Percentiles rank a stretch among this genome's conserved stretches.
phyloP scores from a whole-genome alignment of 192 early-diverging fungal species.

The Coemansia sp. region DNA sequence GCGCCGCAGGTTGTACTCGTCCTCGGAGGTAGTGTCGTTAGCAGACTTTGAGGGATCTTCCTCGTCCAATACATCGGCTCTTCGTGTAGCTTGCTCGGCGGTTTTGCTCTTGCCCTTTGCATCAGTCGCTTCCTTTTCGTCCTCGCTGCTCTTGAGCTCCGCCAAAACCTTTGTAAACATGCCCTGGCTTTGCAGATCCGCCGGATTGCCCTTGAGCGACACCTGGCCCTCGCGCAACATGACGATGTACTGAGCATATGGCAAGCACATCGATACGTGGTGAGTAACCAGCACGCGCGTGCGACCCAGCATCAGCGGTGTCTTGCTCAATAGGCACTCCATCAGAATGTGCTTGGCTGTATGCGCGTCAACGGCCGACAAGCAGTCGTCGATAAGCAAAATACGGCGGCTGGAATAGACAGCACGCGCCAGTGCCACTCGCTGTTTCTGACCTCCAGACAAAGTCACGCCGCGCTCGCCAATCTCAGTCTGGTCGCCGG shows the following conservation, averaged over 20 bases:
- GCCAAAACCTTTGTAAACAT: constrained; percentile 20
- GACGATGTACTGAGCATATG: constrained; percentile 49
- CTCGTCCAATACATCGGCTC: constrained; percentile 30
- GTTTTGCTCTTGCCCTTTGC: constrained; percentile 23
- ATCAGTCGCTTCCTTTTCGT: constrained; percentile 26
- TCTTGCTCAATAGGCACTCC: constrained; percentile 63
- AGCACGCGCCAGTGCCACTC: constrained; percentile 82
- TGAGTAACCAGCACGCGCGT: constrained; percentile 90
- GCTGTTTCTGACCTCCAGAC: constrained; percentile 82
- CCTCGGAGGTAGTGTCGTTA: constrained; percentile 19
- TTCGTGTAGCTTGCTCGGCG: background rate
- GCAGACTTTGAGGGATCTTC: constrained; percentile 3
- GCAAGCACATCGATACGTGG: constrained; percentile 64
- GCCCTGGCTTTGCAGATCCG: constrained; percentile 52
- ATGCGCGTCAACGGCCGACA: constrained; percentile 93
- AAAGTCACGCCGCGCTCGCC: constrained; percentile 81
- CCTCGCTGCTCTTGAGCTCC: background rate
- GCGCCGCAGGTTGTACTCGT: constrained; percentile 25
- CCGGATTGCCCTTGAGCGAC: constrained; percentile 52
- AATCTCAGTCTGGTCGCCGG: constrained; percentile 89
- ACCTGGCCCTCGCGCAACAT: constrained; percentile 65
- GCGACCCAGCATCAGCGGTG: constrained; percentile 65
- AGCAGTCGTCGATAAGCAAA: constrained; percentile 80
- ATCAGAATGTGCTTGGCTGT: constrained; percentile 83
- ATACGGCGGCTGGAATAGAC: constrained; percentile 67